Evolutionary conservation across 1,284 basidiomycete genomes (phyloP), one percentile per base, ranked within the genome.

Genomic region (Veloporphyrellus conicus): DNA sequence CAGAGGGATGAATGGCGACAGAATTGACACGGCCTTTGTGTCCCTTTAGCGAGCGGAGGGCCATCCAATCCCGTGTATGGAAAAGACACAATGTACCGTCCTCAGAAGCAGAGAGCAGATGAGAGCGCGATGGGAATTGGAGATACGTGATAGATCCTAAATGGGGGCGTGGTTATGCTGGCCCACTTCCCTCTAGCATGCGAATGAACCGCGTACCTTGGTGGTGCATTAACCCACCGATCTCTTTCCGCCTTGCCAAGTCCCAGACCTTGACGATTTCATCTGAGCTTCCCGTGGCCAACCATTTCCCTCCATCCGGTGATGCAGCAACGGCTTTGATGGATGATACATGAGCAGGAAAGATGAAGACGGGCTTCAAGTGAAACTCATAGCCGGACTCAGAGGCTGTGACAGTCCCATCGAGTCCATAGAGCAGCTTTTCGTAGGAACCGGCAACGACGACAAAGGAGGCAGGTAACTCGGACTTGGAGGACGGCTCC

Each of bases 231-330:
- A 99, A 71, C 29, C 87, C 89, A 28, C 95, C 95, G 36, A 99
- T 81, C 68, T 98, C 95, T 66, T 94, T 94, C 61, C 84, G 72
- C 63, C 92, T 76, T 45, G 86, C 77, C 53, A 98, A 67, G 71
- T 98, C 93, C 95, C 95, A 98, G n/a, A 98, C 86, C 67, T 97
- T 97, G 62, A 98, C 75, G 47, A 93, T 89, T 70, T 98, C 95
- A 66, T 99, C 95, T 27, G 90, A 82, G 54, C 90, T 93, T 1
- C 93, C 95, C 0, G 90, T 94, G 4, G 93, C 94, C 14, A 98
- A 77, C 91, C 93, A 98, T 70, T 96, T 97, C 1, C 91, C 92
- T 28, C 90, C 90, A 6, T 78, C 70, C 2, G 92, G 90, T 1
- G 87, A 89, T 0, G 88, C 86, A 1, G 91, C 89, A 5, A 95